phyloP scores from a whole-genome alignment of 2,329 filamentous ascomycete genomes.

The Calonectria leucothoes region DNA sequence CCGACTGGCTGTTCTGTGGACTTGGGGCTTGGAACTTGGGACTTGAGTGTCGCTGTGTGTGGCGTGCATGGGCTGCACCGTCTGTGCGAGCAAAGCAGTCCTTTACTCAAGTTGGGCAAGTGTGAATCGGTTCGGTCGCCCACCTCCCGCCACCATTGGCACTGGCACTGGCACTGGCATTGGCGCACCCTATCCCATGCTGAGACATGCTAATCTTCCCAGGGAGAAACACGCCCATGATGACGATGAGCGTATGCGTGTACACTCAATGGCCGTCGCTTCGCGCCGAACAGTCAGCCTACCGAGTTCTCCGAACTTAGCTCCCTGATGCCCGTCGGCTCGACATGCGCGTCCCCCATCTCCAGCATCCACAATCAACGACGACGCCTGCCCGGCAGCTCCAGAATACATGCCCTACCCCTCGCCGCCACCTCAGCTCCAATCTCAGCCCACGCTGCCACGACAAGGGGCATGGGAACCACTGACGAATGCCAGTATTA shows the following conservation, averaged over 20 bases:
- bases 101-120: background rate
- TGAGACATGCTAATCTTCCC: background rate
- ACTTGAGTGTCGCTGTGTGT: background rate
- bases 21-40: background rate
- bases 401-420: slow-evolving; percentile 34
- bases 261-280: slow-evolving; percentile 9
- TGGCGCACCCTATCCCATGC: background rate
- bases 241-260: slow-evolving; percentile 3
- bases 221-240: slow-evolving; percentile 1
- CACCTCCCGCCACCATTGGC: slow-evolving; percentile 18
- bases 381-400: slow-evolving; percentile 29
- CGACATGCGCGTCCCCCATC: slow-evolving; percentile 13
- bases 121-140: slow-evolving; percentile 19
- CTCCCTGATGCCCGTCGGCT: slow-evolving; percentile 2
- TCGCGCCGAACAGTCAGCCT: slow-evolving; percentile 12
- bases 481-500: slow-evolving; percentile 27
- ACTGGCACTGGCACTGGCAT: background rate
- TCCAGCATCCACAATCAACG: slow-evolving; percentile 16
- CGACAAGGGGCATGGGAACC: slow-evolving; percentile 30
- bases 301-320: background rate
- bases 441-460: slow-evolving; percentile 44
- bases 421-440: slow-evolving; percentile 38
- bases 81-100: slow-evolving; percentile 10
- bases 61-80: slow-evolving; percentile 2
- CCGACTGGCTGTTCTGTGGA: background rate